phyloP scores from a whole-genome alignment of 495 filamentous ascomycete species.

The Aspergillus diversus region DNA sequence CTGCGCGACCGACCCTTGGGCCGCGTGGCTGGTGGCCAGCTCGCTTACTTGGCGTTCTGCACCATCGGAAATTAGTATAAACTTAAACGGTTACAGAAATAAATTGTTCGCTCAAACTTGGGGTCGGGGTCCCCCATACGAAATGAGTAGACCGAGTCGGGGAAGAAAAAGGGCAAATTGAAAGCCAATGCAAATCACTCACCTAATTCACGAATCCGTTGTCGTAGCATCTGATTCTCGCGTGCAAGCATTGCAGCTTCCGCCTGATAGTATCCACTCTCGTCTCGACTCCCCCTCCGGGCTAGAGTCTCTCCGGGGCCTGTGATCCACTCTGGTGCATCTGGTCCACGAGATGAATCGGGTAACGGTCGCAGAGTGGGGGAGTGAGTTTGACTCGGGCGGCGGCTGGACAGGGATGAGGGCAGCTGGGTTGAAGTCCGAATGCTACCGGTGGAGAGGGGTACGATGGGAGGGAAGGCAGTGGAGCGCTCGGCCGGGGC shows the following conservation, averaged over 20 bases:
- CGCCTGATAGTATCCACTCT: conserved; percentile 87
- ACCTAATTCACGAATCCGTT: conserved; percentile 79
- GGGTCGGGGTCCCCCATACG: neutral
- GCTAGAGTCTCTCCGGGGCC: conserved; percentile 32
- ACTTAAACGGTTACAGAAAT: conserved; percentile 10
- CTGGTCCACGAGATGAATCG: conserved; percentile 32
- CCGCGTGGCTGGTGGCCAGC: conserved; percentile 28
- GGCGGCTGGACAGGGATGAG: conserved; percentile 54
- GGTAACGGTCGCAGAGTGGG: conserved; percentile 40
- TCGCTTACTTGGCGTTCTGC: conserved; percentile 44
- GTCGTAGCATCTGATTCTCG: conserved; percentile 92
- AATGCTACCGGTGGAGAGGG: conserved; percentile 33
- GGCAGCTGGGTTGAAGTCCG: conserved; percentile 39
- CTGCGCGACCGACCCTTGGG: conserved; percentile 6
- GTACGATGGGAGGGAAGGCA: conserved; percentile 50
- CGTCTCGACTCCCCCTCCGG: conserved; percentile 64
- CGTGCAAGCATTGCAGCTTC: conserved; percentile 84
- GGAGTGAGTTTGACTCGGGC: conserved; percentile 46
- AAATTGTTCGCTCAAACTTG: neutral
- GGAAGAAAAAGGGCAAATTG: neutral
- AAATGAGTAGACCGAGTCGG: neutral
- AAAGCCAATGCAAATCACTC: conserved; percentile 22
- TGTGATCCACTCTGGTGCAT: conserved; percentile 36
- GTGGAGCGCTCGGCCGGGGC: conserved; percentile 66
- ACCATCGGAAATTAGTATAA: conserved; percentile 10